Evolutionary conservation across 176 grass and related monocot genomes (phyloP).

Genomic region (Oryza australiensis): DNA sequence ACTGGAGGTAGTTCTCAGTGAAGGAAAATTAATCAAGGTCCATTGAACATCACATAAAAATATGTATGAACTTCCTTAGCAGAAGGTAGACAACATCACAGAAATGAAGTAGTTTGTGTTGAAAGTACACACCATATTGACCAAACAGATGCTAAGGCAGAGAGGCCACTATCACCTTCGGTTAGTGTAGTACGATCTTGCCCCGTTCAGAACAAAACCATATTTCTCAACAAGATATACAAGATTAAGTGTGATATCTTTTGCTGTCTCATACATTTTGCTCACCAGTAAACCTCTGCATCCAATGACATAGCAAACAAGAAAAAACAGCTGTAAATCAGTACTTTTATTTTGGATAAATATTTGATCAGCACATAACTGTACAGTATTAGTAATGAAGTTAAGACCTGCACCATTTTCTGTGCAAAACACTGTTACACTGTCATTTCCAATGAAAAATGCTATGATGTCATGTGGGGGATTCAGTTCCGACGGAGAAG

Average conservation of each 20-base stretch:
- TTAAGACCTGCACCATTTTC: background rate
- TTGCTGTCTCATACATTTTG: constrained; percentile 96
- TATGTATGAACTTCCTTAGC: background rate
- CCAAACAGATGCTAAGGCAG: background rate
- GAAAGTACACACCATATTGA: constrained; percentile 9
- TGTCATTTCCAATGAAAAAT: background rate
- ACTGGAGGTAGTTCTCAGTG: background rate
- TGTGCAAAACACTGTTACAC: background rate
- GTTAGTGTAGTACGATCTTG: constrained; percentile 89
- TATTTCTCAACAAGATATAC: constrained; percentile 73
- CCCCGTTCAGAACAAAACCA: constrained; percentile 81
- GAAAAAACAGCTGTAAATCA: background rate
- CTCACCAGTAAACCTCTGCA: constrained; percentile 90
- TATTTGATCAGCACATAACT: background rate
- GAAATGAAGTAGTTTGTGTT: background rate
- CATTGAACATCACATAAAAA: background rate
- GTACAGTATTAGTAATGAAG: background rate
- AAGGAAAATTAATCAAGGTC: background rate
- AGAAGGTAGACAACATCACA: background rate
- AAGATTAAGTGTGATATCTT: constrained; percentile 66
- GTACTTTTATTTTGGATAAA: background rate
- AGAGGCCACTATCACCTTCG: constrained; percentile 63
- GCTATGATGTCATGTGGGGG: too few species aligned
- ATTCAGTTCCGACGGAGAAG: too few species aligned
- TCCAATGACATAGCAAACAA: background rate